A percentile compares a stretch with the other conserved stretches of the same genome.
phyloP scores from a whole-genome alignment of 768 basidiomycete species.

The Sistotremastrum suecicum region DNA sequence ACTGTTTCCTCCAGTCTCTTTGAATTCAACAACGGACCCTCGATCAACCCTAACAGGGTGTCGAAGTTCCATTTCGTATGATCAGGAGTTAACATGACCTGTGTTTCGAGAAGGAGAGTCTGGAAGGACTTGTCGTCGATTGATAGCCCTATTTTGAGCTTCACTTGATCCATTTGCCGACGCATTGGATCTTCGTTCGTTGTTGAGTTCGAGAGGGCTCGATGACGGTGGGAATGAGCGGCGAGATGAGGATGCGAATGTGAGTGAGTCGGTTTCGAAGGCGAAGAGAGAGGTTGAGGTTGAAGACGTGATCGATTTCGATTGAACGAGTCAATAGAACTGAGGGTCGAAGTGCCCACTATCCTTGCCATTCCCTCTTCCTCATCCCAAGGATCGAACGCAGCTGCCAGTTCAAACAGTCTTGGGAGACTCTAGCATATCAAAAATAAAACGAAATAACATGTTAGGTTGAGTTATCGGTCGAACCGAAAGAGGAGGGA shows the following conservation, averaged over 20 bases:
- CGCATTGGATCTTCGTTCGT: conserved; percentile 69
- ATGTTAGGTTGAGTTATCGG: neutral
- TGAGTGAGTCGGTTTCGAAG: too few relatives aligned
- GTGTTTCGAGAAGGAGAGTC: conserved; percentile 68
- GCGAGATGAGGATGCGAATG: too few relatives aligned
- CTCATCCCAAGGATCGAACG: conserved; percentile 37
- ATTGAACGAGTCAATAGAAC: conserved; percentile 85
- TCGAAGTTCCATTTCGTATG: conserved; percentile 90
- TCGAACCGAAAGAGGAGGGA: neutral
- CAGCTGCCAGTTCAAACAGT: conserved; percentile 63
- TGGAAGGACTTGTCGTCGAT: conserved; percentile 95
- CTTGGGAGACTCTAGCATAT: conserved; percentile 56
- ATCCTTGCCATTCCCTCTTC: conserved; percentile 63
- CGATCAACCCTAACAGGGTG: conserved; percentile 71
- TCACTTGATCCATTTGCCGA: conserved; percentile 79
- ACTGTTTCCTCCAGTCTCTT: conserved; percentile 92
- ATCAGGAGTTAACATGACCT: conserved; percentile 81
- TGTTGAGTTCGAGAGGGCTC: conserved; percentile 13
- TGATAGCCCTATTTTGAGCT: conserved; percentile 80
- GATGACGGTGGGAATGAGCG: too few relatives aligned
- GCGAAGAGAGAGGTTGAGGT: conserved; percentile 18
- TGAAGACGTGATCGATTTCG: conserved; percentile 70
- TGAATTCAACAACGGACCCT: conserved; percentile 84
- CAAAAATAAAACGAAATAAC: conserved; percentile 1
- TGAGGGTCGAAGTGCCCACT: conserved; percentile 70